Evolutionary conservation across 1,284 basidiomycete species (phyloP), one percentile per base, ranked within the genome.

Genomic region (Apiotrichum siamense): DNA sequence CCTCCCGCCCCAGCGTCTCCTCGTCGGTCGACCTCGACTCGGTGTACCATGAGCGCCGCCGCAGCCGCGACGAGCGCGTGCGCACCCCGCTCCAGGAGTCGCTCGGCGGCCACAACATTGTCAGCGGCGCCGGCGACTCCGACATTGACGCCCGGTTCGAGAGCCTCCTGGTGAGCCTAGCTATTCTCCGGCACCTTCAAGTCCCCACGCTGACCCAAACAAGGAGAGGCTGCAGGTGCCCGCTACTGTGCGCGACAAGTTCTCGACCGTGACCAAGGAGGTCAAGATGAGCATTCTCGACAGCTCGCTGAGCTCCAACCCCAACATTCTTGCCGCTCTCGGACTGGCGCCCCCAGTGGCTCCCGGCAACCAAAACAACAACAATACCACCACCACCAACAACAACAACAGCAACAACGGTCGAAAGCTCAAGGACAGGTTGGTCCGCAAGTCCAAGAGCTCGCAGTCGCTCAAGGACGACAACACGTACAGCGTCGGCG

Each of bases 211-310:
- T 32, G 26, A 10, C 27, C n/a, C n/a, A n/a, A n/a, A n/a, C n/a
- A n/a, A 72, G 70, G 66, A 72, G 25, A 60, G 61, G 7, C 60
- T 72, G 20, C 66, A 72, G 52, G 65, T 72, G 7, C 63, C 70
- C 5, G 55, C 56, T 2, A 63, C 60, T 4, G 70, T 72, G 11
- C 63, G 70, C 43, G 54, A 63, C 40, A 72, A 70, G 49, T 70
- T 72, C 49, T 44, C 57, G 5, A 62, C 62, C 4, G 70, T 72
- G 7, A 65, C 65, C 10, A 49, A 55, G 24, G 65, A 66, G 35
- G 67, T 72, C 49, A 72, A 72, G 55, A 53, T 55, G 26, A 65
- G 64, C 35, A 70, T 72, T 27, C 60, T 72, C n/a, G 41, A 55
- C 5, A 66, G 66, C 11, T 62, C 64, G n/a, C 49, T 61, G 29